phyloP scores from a whole-genome alignment of 2,329 filamentous ascomycete species.

The Orbilia javanica region DNA sequence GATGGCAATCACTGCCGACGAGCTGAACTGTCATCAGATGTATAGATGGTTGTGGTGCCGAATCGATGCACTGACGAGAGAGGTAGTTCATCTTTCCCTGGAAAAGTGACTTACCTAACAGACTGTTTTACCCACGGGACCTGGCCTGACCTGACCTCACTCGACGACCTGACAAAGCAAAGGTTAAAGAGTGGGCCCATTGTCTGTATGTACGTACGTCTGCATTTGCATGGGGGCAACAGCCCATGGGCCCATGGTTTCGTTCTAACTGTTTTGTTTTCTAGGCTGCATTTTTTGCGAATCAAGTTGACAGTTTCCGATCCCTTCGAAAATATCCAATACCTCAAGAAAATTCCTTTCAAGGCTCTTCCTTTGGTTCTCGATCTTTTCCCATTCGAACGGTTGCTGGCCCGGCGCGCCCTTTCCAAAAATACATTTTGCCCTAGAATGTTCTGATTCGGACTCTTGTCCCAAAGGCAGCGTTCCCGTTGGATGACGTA shows the following conservation, averaged over 20 bases:
- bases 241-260: not conserved
- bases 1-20: slow-evolving; percentile 21
- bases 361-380: not conserved
- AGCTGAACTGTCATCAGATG: not conserved
- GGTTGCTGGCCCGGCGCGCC: too few relatives aligned
- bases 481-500: slow-evolving; percentile 56
- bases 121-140: slow-evolving; percentile 3
- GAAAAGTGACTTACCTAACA: not conserved
- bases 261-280: slow-evolving; percentile 7
- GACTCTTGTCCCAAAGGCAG: slow-evolving; percentile 39
- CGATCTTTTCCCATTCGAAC: not conserved
- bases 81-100: not conserved
- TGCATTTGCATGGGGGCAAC: not conserved
- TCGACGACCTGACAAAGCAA: not conserved
- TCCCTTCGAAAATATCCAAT: not conserved
- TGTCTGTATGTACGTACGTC: not conserved
- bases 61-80: not conserved
- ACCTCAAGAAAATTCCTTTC: not conserved
- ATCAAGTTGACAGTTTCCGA: not conserved
- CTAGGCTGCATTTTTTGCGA: slow-evolving; percentile 12
- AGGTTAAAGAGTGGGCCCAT: not conserved
- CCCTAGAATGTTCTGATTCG: slow-evolving; percentile 18
- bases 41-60: slow-evolving; percentile 16
- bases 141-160: too few relatives aligned
- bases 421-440: slow-evolving; percentile 47